phyloP scores from a whole-genome alignment of 2,329 filamentous ascomycete species.

The Colletotrichum navitas region DNA sequence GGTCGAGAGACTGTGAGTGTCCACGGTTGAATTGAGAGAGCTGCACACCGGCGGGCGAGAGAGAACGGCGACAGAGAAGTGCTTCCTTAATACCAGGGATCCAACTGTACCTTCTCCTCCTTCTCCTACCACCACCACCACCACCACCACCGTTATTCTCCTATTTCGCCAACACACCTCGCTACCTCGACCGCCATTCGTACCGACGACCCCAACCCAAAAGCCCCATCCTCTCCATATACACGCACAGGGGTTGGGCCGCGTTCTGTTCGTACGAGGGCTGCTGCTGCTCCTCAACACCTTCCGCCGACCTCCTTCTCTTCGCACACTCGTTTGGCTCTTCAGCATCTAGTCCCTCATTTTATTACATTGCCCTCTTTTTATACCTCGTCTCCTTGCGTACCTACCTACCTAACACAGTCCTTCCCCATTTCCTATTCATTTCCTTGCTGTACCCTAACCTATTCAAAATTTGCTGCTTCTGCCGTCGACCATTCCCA shows the following conservation, averaged over 20 bases:
- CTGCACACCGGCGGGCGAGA: constrained; percentile 9
- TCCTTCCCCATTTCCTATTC: constrained; percentile 31
- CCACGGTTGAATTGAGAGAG: constrained; percentile 30
- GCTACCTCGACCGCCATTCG: constrained; percentile 23
- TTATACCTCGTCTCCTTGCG: constrained; percentile 29
- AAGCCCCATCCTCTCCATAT: constrained; percentile 1
- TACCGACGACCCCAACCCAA: constrained; percentile 22
- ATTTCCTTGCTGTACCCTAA: constrained; percentile 24
- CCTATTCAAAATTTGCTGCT: constrained; percentile 23
- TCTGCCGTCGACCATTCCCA: constrained; percentile 10
- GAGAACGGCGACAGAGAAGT: constrained; percentile 1
- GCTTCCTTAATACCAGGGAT: constrained; percentile 21
- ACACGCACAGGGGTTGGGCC: constrained; percentile 30
- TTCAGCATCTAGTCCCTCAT: constrained; percentile 35
- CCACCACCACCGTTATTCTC: neutral
- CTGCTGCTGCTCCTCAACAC: constrained; percentile 38
- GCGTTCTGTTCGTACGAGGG: constrained; percentile 31
- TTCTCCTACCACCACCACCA: neutral
- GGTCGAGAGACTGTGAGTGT: constrained; percentile 37
- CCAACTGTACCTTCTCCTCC: constrained; percentile 13
- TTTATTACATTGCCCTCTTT: constrained; percentile 15
- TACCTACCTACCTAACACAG: constrained; percentile 17
- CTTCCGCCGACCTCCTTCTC: constrained; percentile 39
- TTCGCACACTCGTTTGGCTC: constrained; percentile 42
- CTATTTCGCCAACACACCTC: constrained; percentile 23